phyloP scores from a whole-genome alignment of 345 rosid genomes.

The Populus ilicifolia region DNA sequence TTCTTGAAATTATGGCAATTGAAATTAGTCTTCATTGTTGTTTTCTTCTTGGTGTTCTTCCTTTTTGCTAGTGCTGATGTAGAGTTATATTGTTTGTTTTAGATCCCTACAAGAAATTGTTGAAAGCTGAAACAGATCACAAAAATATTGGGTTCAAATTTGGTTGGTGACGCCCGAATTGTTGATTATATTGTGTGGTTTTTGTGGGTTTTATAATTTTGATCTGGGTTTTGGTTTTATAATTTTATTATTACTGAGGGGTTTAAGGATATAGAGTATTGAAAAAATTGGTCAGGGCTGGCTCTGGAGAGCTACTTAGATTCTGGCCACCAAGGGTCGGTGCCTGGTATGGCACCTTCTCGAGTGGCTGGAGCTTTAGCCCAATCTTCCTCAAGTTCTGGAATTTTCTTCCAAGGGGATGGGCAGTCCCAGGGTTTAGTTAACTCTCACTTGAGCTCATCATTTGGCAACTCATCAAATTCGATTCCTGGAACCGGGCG shows the following conservation, averaged over 20 bases:
- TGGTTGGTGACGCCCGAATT: conserved; percentile 28
- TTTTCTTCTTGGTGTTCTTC: conserved; percentile 3
- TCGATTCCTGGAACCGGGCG: conserved; percentile 69
- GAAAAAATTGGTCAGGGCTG: conserved; percentile 42
- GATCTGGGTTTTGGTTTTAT: conserved; percentile 8
- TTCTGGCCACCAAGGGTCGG: conserved; percentile 49
- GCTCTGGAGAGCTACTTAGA: conserved; percentile 73
- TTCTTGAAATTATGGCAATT: not conserved
- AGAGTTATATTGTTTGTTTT: conserved; percentile 28
- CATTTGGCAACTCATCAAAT: conserved; percentile 76
- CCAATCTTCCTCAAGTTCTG: conserved; percentile 90
- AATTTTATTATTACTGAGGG: conserved; percentile 24
- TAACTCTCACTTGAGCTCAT: conserved; percentile 79
- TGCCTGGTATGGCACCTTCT: conserved; percentile 70
- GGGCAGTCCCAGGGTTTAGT: conserved; percentile 83
- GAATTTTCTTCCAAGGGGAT: conserved; percentile 94
- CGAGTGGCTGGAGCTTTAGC: conserved; percentile 75
- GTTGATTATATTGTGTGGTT: conserved; percentile 5
- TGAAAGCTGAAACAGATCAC: conserved; percentile 39
- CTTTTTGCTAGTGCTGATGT: conserved; percentile 18
- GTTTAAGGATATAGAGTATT: conserved; percentile 26
- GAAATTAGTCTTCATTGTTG: not conserved
- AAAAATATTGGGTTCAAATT: conserved; percentile 25
- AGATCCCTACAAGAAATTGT: conserved; percentile 43
- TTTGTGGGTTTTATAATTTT: conserved; percentile 6